Percentiles rank a stretch among this genome's conserved stretches.
Evolutionary conservation across 495 filamentous ascomycete genomes (phyloP).

Genomic region (Chaetomidium leptoderma): DNA sequence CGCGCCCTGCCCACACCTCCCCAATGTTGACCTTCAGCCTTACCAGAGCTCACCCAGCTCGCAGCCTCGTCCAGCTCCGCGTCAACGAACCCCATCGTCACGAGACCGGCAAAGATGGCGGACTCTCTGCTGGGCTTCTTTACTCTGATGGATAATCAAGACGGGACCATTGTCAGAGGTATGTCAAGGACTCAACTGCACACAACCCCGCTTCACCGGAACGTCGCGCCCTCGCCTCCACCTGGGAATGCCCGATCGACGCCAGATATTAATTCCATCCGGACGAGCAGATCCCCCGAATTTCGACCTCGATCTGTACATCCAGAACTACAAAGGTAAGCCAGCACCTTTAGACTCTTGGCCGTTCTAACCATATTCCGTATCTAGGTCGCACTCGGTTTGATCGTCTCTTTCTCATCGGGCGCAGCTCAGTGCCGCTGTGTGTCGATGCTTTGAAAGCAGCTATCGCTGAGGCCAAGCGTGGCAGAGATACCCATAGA

Average conservation of each 20-base stretch:
- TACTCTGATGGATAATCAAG: slow-evolving; percentile 42
- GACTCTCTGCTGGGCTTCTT: slow-evolving; percentile 40
- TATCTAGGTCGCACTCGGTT: slow-evolving; percentile 63
- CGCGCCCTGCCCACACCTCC: background rate
- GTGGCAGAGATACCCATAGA: slow-evolving; percentile 64
- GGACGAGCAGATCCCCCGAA: slow-evolving; percentile 67
- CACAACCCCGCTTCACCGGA: background rate
- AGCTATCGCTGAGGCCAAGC: slow-evolving; percentile 71
- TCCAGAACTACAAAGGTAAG: slow-evolving; percentile 82
- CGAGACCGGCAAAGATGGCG: slow-evolving; percentile 19
- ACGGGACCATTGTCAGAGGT: slow-evolving; percentile 47
- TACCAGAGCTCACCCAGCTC: slow-evolving; percentile 10
- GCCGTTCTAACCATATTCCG: background rate
- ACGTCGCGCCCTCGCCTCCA: background rate
- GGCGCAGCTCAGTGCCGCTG: slow-evolving; percentile 68
- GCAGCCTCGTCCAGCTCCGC: slow-evolving; percentile 3
- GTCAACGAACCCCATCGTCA: background rate
- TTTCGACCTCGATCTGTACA: slow-evolving; percentile 88
- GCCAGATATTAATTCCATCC: background rate
- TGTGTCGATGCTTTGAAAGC: slow-evolving; percentile 74
- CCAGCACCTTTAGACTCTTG: slow-evolving; percentile 17
- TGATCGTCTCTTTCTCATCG: slow-evolving; percentile 77
- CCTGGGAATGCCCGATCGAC: background rate
- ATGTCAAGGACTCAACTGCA: slow-evolving; percentile 1
- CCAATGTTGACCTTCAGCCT: slow-evolving; percentile 21